These are phyloP conservation scores for Pseudogymnoascus sp. DNA, from an alignment of 2,329 filamentous ascomycete species.

Conservation along the genomic window DNA sequence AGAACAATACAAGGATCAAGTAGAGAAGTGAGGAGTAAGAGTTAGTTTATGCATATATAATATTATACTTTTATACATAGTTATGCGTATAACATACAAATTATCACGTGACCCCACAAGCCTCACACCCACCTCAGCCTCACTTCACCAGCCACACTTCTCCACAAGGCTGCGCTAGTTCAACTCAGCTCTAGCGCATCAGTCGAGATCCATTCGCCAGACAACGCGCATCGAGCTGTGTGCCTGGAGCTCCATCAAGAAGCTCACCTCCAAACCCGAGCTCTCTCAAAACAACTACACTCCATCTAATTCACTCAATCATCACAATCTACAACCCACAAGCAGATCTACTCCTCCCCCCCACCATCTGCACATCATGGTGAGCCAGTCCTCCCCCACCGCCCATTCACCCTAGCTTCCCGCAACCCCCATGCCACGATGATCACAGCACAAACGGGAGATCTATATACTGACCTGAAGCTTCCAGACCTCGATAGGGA, in stretches of 20 bases:
- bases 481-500: conserved; percentile 92
- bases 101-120: background rate
- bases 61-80: background rate
- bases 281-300: background rate
- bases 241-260: background rate
- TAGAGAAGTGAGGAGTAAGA: background rate
- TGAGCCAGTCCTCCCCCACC: background rate
- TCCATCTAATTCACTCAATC: background rate
- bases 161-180: background rate
- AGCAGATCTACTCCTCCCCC: background rate
- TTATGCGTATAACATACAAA: background rate
- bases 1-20: background rate
- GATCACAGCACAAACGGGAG: background rate
- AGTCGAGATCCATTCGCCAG: background rate
- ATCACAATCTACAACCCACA: background rate
- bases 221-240: conserved; percentile 1
- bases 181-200: background rate
- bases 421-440: background rate
- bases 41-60: background rate
- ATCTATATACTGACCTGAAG: background rate
- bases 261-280: background rate
- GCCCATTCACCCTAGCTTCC: background rate
- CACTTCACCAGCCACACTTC: background rate
- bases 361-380: background rate
- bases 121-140: conserved; percentile 12